Conservation (phyloP, 148 eudicot species). For the Rhododendron ovatum region DNA sequence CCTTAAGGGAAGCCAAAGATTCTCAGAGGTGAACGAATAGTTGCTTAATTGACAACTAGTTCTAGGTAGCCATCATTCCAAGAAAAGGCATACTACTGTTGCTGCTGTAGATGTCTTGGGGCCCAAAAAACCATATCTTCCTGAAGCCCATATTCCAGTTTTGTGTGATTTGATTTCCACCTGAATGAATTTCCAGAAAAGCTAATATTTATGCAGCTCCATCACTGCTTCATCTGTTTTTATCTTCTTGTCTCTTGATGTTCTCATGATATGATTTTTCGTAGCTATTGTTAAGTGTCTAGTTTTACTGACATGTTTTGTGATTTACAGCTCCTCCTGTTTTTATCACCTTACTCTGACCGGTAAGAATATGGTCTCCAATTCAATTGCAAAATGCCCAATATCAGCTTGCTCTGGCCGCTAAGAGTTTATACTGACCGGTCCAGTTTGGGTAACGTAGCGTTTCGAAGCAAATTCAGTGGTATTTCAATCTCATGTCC, state of each 20-base stretch:
- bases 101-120: constrained; percentile 66
- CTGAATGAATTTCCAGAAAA: neutral
- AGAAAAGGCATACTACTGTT: neutral
- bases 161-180: neutral
- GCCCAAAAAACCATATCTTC: constrained; percentile 55
- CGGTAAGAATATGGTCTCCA: too few relatives aligned
- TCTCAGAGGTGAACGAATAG: constrained; percentile 44
- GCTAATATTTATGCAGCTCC: neutral
- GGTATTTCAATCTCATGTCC: neutral
- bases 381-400: too few relatives aligned
- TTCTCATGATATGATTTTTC: neutral
- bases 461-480: neutral
- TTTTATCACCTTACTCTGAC: too few relatives aligned
- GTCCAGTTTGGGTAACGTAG: neutral
- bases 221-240: neutral
- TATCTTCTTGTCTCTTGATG: neutral
- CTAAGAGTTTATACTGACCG: too few relatives aligned
- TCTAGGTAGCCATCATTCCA: neutral
- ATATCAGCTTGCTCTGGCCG: too few relatives aligned
- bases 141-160: constrained; percentile 86
- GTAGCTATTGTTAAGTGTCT: neutral
- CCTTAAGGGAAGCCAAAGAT: constrained; percentile 61
- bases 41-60: constrained; percentile 1
- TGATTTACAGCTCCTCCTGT: neutral
- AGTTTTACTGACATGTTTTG: neutral